A percentile compares a stretch with the other conserved stretches of the same genome.
Evolutionary conservation across 305 asterid genomes (phyloP).

Genomic region (Rubia occidens): DNA sequence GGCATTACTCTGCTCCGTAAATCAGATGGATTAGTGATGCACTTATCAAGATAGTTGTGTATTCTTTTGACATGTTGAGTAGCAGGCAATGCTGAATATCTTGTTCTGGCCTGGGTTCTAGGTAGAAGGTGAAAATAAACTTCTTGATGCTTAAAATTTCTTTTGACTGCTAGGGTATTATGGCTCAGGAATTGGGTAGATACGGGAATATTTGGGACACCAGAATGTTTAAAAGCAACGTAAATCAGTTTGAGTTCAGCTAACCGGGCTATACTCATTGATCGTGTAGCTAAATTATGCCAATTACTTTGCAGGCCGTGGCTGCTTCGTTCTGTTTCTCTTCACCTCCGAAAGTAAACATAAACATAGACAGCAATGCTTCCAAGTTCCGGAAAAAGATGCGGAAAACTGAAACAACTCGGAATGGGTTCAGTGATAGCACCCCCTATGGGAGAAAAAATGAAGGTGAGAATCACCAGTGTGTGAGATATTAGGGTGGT

Average conservation of each 20-base stretch:
- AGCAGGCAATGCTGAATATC: not conserved
- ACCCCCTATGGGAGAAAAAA: slow-evolving; percentile 61
- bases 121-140: not conserved
- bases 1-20: not conserved
- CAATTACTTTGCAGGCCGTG: slow-evolving; percentile 52
- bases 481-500: slow-evolving; percentile 46
- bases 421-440: slow-evolving; percentile 52
- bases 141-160: not conserved
- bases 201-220: not conserved
- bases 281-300: not conserved
- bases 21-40: not conserved
- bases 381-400: slow-evolving; percentile 61
- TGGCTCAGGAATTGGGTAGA: not conserved
- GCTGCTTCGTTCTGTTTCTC: slow-evolving; percentile 82
- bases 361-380: slow-evolving; percentile 71
- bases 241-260: not conserved
- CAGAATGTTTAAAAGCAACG: not conserved
- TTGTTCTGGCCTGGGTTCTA: not conserved
- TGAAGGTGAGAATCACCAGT: slow-evolving; percentile 32
- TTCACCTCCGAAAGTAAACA: slow-evolving; percentile 60
- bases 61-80: not conserved
- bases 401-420: slow-evolving; percentile 34
- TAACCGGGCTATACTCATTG: not conserved
- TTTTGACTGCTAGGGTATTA: not conserved
- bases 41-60: not conserved